Percentiles rank a stretch among this genome's conserved stretches.
Evolutionary conservation across 2,329 filamentous ascomycete species (phyloP).

Genomic region (Verticillium nonalfalfae): DNA sequence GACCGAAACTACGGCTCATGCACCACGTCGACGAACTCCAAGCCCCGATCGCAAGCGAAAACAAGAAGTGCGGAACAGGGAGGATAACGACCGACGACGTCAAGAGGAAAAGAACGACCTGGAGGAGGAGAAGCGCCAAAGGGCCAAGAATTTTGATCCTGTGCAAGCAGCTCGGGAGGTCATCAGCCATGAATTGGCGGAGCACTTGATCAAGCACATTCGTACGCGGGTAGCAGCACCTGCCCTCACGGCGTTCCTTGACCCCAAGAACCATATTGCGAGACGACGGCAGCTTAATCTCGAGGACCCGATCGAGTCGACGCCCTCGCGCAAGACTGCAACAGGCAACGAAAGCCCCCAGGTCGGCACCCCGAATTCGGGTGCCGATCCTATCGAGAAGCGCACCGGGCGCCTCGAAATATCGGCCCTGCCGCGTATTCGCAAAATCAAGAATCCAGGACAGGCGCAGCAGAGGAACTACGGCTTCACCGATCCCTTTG

Average conservation of each 20-base stretch:
- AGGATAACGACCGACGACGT: slow-evolving; percentile 58
- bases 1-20: slow-evolving; percentile 12
- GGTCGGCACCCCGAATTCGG: slow-evolving; percentile 59
- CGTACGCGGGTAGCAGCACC: slow-evolving; percentile 81
- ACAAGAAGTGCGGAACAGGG: slow-evolving; percentile 48
- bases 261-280: slow-evolving; percentile 72
- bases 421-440: slow-evolving; percentile 65
- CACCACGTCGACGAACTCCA: slow-evolving; percentile 23
- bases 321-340: slow-evolving; percentile 45
- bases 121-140: slow-evolving; percentile 83
- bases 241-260: slow-evolving; percentile 71
- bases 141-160: slow-evolving; percentile 87
- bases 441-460: slow-evolving; percentile 56
- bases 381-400: slow-evolving; percentile 55
- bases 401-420: slow-evolving; percentile 53
- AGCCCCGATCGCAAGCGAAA: slow-evolving; percentile 25
- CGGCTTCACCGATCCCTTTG: slow-evolving; percentile 63
- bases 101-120: slow-evolving; percentile 75
- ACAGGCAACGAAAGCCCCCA: slow-evolving; percentile 57
- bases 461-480: slow-evolving; percentile 48
- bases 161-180: slow-evolving; percentile 75
- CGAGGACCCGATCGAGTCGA: slow-evolving; percentile 19
- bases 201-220: slow-evolving; percentile 84
- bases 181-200: slow-evolving; percentile 72
- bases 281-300: slow-evolving; percentile 71